Base-by-base conservation (phyloP, 2,329 filamentous ascomycete species). In the Xylogone sp. region DNA sequence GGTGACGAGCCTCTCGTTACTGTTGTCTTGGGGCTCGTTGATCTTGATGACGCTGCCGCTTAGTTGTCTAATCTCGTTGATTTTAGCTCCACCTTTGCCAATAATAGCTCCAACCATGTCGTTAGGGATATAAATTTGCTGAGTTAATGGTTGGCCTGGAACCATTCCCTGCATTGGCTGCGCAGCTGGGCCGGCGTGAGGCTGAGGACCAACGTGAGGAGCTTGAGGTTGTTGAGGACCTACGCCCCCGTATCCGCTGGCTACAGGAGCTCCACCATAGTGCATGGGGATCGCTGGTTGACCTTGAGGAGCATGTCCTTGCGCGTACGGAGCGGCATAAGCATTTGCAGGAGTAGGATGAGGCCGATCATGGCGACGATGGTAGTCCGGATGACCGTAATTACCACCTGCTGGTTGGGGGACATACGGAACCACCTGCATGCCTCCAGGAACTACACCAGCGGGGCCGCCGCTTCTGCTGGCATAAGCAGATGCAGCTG, bases 41-140 rank as follows among this genome's bases (percentile, higher is more conserved):
- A 99, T 99, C 78, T 99, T 99, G 71, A 99, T 97, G 45, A 99
- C 92, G 73, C 93, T 97, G 61, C 93, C 94, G 69, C 89, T 95
- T 63, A 99, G 84, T 70, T 97, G 91, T 61, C 94, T 86, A 59
- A 99, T 99, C 73, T 99, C 94, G 68, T 99, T 99, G 79, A 99
- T 99, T 82, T 99, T 99, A 51, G 91, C 89, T 58, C 94, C 94
- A 56, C 94, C 94, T 75, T 99, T 99, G 65, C 94, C 94, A 63
- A 99, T 99, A 64, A 99, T 99, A 51, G 94, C 94, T 57, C 94
- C 94, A 49, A 99, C 94, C 94, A 99, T 97, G 66, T 99, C 94
- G 68, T 99, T 99, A 53, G 94, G 94, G 63, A 99, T 99, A 74
- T 88, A 99, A 60, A 99, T 99, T 72, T 99, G 94, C 72, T 99